phyloP scores from a whole-genome alignment of 139 green algal species.

The Micractinium sp. region DNA sequence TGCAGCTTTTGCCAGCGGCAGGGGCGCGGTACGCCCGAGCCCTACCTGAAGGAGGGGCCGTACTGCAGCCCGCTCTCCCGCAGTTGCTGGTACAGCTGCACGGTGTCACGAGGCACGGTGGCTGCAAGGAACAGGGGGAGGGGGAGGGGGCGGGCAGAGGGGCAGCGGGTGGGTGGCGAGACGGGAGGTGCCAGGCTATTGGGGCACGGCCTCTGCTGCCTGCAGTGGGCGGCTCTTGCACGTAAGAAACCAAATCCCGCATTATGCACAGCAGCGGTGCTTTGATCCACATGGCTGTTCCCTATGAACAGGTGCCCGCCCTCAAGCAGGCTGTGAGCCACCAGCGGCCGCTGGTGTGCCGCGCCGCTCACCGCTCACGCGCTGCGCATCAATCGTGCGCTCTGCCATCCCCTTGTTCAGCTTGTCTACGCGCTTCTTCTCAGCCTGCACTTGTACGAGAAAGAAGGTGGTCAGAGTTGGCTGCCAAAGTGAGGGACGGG shows the following conservation, averaged over 20 bases:
- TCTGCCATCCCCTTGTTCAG: constrained; percentile 65
- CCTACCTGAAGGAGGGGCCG: constrained; percentile 80
- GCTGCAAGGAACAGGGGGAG: not conserved
- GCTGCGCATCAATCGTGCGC: constrained; percentile 88
- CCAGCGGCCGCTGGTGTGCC: not conserved
- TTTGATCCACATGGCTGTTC: too few relatives aligned
- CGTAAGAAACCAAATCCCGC: not conserved
- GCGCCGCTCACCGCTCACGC: constrained; percentile 74
- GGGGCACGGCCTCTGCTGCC: not conserved
- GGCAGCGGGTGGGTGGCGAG: not conserved
- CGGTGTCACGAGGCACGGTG: constrained; percentile 35
- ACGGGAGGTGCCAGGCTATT: too few relatives aligned
- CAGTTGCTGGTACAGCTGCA: constrained; percentile 82
- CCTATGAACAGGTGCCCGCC: too few relatives aligned
- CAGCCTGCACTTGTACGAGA: constrained; percentile 48
- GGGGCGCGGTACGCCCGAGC: not conserved
- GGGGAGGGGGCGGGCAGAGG: not conserved
- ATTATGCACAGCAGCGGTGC: not conserved
- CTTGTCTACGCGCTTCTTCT: constrained; percentile 63
- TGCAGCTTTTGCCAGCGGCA: not conserved
- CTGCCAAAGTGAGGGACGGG: too few relatives aligned
- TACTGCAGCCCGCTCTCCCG: constrained; percentile 86
- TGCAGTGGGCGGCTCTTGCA: not conserved
- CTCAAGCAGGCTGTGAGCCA: too few relatives aligned
- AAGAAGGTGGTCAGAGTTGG: not conserved